Conservation (phyloP, 2,329 filamentous ascomycete genomes). For the Aspergillus carbonarius region DNA sequence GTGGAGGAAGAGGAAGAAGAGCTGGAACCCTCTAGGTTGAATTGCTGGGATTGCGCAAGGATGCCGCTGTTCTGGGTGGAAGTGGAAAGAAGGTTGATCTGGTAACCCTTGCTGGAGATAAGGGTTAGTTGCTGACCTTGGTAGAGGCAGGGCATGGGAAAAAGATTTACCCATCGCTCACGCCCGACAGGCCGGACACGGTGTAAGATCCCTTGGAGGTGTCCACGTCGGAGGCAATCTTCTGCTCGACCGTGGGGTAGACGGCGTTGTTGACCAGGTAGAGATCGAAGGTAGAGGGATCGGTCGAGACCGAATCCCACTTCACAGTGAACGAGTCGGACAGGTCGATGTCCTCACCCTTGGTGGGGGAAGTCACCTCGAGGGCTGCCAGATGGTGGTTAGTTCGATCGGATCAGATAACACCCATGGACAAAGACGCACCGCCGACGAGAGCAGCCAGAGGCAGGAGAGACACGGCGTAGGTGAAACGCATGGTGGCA, state of each 20-base stretch:
- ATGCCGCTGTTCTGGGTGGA: constrained; percentile 38
- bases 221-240: constrained; percentile 37
- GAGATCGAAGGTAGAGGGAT: constrained; percentile 41
- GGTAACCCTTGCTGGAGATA: constrained; percentile 34
- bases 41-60: constrained; percentile 41
- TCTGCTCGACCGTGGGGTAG: constrained; percentile 33
- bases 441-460: constrained; percentile 31
- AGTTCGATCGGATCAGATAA: neutral
- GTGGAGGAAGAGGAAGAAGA: constrained; percentile 16
- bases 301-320: constrained; percentile 41
- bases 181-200: constrained; percentile 28
- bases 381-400: constrained; percentile 26
- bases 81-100: constrained; percentile 42
- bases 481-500: constrained; percentile 29
- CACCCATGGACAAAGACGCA: constrained; percentile 20
- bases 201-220: constrained; percentile 39
- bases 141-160: neutral
- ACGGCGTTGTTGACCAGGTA: constrained; percentile 42
- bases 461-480: constrained; percentile 26
- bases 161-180: constrained; percentile 23
- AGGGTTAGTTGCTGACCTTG: neutral
- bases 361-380: constrained; percentile 34
- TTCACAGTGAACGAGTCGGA: constrained; percentile 37
- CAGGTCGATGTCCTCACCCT: constrained; percentile 33
- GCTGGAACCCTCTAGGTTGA: constrained; percentile 28